phyloP scores from a whole-genome alignment of 495 filamentous ascomycete species.

The Pyronema omphalodes region DNA sequence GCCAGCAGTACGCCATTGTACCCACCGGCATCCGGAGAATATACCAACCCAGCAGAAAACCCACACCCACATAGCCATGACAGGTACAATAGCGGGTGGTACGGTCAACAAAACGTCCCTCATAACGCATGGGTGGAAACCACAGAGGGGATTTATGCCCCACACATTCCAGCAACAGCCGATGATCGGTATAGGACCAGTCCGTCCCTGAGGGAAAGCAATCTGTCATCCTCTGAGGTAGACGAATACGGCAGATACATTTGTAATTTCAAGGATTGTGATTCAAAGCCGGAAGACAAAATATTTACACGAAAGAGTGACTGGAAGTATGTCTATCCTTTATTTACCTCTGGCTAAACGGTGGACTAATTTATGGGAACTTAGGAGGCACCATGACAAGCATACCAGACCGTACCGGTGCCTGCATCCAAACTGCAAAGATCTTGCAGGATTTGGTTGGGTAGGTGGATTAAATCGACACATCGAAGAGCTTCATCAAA shows the following conservation, averaged over 20 bases:
- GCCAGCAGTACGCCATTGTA: no score
- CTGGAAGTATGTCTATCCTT: conserved; percentile 2
- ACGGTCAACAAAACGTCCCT: no score
- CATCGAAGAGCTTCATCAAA: conserved; percentile 77
- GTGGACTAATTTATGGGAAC: background rate
- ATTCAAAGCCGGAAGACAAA: background rate
- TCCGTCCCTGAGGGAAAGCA: background rate
- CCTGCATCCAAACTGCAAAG: conserved; percentile 54
- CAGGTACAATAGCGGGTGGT: no score
- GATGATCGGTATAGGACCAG: no score
- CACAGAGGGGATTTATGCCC: no score
- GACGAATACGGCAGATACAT: conserved; percentile 1
- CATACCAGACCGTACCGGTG: conserved; percentile 85
- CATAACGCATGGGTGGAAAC: no score
- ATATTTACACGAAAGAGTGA: conserved; percentile 6
- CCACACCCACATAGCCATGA: no score
- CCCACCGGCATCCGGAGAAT: no score
- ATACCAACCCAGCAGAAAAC: no score
- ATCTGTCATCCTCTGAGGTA: background rate
- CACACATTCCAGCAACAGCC: no score
- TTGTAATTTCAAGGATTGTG: background rate
- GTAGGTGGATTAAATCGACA: conserved; percentile 73
- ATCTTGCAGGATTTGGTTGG: conserved; percentile 84
- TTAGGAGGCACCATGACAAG: conserved; percentile 91
- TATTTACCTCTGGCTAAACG: background rate